Evolutionary conservation across 129 eudicot species (phyloP).

Genomic region (Rutidosis leptorrhynchoides): DNA sequence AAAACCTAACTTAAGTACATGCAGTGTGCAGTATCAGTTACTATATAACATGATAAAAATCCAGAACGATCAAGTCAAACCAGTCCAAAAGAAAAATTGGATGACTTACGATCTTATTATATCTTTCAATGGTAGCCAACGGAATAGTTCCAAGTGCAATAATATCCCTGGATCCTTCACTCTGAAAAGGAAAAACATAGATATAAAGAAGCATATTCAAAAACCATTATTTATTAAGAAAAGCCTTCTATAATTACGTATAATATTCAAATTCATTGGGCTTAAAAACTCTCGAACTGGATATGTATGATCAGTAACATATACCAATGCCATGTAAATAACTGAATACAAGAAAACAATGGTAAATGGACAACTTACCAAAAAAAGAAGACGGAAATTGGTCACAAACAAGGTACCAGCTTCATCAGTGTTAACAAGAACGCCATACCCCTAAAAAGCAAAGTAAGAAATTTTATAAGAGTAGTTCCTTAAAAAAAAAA

Average conservation of each 20-base stretch:
- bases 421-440: conserved; percentile 93
- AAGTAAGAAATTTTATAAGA: conserved; percentile 22
- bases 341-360: conserved; percentile 12
- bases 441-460: conserved; percentile 72
- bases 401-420: conserved; percentile 94
- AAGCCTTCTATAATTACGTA: neutral
- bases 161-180: conserved; percentile 84
- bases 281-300: neutral
- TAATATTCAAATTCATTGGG: neutral
- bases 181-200: conserved; percentile 38
- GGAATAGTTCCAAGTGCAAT: conserved; percentile 91
- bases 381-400: conserved; percentile 87
- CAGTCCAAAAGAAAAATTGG: conserved; percentile 13
- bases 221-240: neutral
- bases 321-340: conserved; percentile 16
- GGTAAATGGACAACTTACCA: conserved; percentile 53
- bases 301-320: neutral
- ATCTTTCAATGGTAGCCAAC: conserved; percentile 81
- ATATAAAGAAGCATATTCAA: conserved; percentile 12
- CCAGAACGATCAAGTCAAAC: conserved; percentile 10
- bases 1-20: neutral
- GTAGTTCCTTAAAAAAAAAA: conserved; percentile 1
- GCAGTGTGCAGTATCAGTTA: neutral
- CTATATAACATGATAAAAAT: neutral
- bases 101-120: conserved; percentile 73